Percentiles rank a stretch among this genome's conserved stretches.
Conservation (phyloP, 257 asterid species). For the Solanum ossicruentum region DNA sequence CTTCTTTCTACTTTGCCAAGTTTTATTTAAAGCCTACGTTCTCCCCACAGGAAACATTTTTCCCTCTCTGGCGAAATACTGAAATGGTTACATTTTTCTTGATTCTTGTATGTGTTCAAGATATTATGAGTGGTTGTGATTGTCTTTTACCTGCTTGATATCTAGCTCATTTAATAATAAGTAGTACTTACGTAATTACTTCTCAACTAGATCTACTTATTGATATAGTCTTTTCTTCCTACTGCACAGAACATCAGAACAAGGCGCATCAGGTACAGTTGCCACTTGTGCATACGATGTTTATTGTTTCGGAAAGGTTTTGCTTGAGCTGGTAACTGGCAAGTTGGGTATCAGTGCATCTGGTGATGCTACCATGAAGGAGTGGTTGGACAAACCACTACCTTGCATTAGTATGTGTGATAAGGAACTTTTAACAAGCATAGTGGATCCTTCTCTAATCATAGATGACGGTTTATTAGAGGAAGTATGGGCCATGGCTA, state of each 20-base stretch:
- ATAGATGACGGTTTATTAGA: constrained; percentile 78
- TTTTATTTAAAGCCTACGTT: not conserved
- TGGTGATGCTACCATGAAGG: constrained; percentile 40
- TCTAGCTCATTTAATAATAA: not conserved
- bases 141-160: not conserved
- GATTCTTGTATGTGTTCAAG: not conserved
- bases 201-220: not conserved
- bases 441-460: constrained; percentile 65
- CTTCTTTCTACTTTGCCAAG: not conserved
- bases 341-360: constrained; percentile 81
- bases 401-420: constrained; percentile 65
- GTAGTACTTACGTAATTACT: not conserved
- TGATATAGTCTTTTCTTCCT: constrained; percentile 15
- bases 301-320: constrained; percentile 82
- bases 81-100: not conserved
- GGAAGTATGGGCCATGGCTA: constrained; percentile 98
- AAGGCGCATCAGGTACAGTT: constrained; percentile 54
- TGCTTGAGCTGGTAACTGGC: constrained; percentile 93
- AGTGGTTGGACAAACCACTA: constrained; percentile 49
- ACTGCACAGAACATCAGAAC: constrained; percentile 62
- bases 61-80: not conserved
- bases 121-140: not conserved
- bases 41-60: not conserved
- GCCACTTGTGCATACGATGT: constrained; percentile 70
- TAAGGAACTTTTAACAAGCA: constrained; percentile 77